Conservation (phyloP, 106 monocot genomes). For the Allium sativum region DNA sequence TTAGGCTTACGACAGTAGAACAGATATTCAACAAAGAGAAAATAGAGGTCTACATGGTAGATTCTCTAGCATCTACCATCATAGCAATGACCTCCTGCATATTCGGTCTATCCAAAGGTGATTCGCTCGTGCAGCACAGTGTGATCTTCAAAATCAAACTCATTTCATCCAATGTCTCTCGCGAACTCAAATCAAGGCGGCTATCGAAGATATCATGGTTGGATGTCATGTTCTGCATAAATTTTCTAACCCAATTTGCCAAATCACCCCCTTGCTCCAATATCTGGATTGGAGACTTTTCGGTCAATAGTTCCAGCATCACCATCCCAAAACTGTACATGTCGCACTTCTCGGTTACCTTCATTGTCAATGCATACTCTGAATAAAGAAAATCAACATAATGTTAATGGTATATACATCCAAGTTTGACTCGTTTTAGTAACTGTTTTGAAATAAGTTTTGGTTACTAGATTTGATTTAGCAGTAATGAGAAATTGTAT, state of each 20-base stretch:
- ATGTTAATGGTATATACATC: no score
- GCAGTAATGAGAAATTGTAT: no score
- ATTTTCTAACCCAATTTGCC: conserved; percentile 61
- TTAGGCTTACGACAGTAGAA: no score
- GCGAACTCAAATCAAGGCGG: conserved; percentile 45
- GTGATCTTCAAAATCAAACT: conserved; percentile 62
- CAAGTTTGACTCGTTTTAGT: no score
- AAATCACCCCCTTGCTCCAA: conserved; percentile 60
- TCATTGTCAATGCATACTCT: conserved; percentile 93
- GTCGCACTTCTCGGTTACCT: conserved; percentile 82
- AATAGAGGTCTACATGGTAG: conserved; percentile 5
- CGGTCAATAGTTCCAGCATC: conserved; percentile 64
- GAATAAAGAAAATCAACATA: conserved; percentile 10
- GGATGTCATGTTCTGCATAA: conserved; percentile 17
- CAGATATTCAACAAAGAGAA: no score
- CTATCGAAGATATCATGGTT: conserved; percentile 34
- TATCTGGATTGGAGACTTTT: conserved; percentile 58
- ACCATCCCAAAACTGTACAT: conserved; percentile 84
- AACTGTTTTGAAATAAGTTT: no score
- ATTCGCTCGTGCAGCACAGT: conserved; percentile 71
- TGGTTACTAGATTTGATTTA: no score
- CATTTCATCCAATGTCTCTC: conserved; percentile 45
- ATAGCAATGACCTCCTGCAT: conserved; percentile 83
- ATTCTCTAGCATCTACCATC: conserved; percentile 54
- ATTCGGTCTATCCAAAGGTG: conserved; percentile 50